phyloP scores from a whole-genome alignment of 2,329 filamentous ascomycete genomes.

The Colletotrichum sp. region DNA sequence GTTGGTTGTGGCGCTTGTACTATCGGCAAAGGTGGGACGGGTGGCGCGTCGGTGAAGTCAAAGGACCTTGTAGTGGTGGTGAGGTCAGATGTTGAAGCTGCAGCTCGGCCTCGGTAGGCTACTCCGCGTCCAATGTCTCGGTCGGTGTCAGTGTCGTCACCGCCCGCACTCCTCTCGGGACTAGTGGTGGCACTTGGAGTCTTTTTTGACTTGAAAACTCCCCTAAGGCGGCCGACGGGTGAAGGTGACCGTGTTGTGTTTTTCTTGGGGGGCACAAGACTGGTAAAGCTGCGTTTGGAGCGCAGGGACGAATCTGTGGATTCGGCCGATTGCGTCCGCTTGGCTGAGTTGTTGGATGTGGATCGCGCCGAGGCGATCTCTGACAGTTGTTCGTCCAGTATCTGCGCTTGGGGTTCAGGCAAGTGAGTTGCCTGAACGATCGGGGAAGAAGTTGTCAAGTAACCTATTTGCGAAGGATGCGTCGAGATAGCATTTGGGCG shows the following conservation, averaged over 20 bases:
- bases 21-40: background rate
- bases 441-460: constrained; percentile 73
- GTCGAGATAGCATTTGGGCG: constrained; percentile 55
- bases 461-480: constrained; percentile 70
- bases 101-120: constrained; percentile 14
- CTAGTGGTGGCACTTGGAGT: constrained; percentile 47
- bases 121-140: constrained; percentile 7
- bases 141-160: constrained; percentile 21
- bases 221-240: constrained; percentile 73
- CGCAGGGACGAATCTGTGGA: constrained; percentile 29
- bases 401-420: constrained; percentile 49
- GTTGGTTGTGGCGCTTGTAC: constrained; percentile 1
- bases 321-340: constrained; percentile 36
- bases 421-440: constrained; percentile 64
- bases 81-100: constrained; percentile 20
- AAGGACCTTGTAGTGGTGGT: constrained; percentile 6
- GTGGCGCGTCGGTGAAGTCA: background rate
- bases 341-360: constrained; percentile 38
- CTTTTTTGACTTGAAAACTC: constrained; percentile 70
- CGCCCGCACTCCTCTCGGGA: constrained; percentile 30
- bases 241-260: constrained; percentile 67
- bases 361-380: constrained; percentile 36
- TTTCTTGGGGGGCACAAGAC: constrained; percentile 46
- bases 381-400: constrained; percentile 35
- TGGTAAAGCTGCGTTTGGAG: constrained; percentile 38